Evolutionary conservation across 2,329 filamentous ascomycete species (phyloP), one percentile per base, ranked within the genome.

Genomic region (Arthrocladium fulminans): DNA sequence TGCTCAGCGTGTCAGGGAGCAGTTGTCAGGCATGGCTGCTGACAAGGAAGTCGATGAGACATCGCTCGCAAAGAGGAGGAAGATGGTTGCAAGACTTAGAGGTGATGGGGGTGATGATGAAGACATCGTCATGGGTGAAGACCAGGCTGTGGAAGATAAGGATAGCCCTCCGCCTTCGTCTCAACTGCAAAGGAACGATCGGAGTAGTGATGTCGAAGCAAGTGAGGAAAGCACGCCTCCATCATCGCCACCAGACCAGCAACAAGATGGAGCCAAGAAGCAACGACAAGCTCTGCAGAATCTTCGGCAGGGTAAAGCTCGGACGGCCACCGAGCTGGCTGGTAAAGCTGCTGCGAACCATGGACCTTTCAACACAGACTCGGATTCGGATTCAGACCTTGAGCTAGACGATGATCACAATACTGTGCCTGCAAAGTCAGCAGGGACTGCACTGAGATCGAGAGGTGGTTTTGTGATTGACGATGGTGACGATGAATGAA

Each of bases 1-100:
- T 45, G 67, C 66, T 23, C 65, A 69, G 25, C 68, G 70, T 13
- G 70, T 79, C 49, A 68, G 69, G 48, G 69, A 72, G 44, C 71
- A 72, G 4, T 54, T 79, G 47, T 69, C 66, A 17, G 15, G 40
- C 30, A 32, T 23, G 30, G 45, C 40, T 20, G 32, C 50, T 13
- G 32, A 41, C 17, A 30, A 25, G 29, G 22, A 43, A 8, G 19
- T 42, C 5, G 45, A 42, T 48, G 24, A 29, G 13, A 38, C 23
- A 4, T 19, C 13, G 12, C 8, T 34, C 24, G 23, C 12, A 32
- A 43, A 17, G 50, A 27, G 30, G 30, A 27, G 17, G 30, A 45
- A n/a, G 47, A 52, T 15, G 45, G 52, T 46, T 48, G 38, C 45
- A 8, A 34, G 45, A 17, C 13, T 54, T 9, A 47, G 49, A 32